Percentiles rank a stretch among this genome's conserved stretches.
Conservation (phyloP, 805 yeast genomes). For the Kazachstania africana region DNA sequence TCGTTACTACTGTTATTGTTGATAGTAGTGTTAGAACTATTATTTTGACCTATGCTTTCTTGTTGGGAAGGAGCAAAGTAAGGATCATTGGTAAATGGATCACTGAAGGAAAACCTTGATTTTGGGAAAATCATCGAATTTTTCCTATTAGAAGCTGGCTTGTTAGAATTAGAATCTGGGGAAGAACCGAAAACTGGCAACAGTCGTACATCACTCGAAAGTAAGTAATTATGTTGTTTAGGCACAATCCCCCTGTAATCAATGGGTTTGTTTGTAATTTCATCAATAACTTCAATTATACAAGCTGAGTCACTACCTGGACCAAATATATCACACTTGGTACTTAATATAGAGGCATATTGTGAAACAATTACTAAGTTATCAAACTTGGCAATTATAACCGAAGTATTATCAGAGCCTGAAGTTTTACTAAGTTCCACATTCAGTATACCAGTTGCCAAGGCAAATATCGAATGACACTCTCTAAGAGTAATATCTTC, state of each 20-base stretch:
- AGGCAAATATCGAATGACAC: conserved; percentile 52
- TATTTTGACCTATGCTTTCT: background rate
- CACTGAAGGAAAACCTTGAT: conserved; percentile 60
- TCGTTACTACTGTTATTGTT: conserved; percentile 1
- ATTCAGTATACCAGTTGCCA: conserved; percentile 28
- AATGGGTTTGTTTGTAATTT: conserved; percentile 19
- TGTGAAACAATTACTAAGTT: conserved; percentile 34
- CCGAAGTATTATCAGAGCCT: conserved; percentile 2
- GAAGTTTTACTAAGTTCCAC: conserved; percentile 1
- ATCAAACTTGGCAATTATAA: conserved; percentile 34
- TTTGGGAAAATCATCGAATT: conserved; percentile 44
- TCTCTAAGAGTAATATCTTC: conserved; percentile 54
- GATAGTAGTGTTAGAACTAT: background rate
- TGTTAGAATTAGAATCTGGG: no score
- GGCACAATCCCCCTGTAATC: conserved; percentile 8
- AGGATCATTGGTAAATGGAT: conserved; percentile 37
- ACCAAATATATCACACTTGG: conserved; percentile 36
- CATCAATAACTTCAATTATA: conserved; percentile 32
- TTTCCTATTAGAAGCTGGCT: conserved; percentile 1
- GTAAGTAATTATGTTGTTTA: conserved; percentile 5
- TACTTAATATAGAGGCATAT: conserved; percentile 30
- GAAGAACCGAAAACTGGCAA: conserved; percentile 1
- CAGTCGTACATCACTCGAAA: no score
- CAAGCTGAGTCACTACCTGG: conserved; percentile 32
- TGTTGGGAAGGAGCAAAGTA: conserved; percentile 4